Evolutionary conservation across 177 flowering plant species (phyloP).

Genomic region (Tripterygium wilfordii): DNA sequence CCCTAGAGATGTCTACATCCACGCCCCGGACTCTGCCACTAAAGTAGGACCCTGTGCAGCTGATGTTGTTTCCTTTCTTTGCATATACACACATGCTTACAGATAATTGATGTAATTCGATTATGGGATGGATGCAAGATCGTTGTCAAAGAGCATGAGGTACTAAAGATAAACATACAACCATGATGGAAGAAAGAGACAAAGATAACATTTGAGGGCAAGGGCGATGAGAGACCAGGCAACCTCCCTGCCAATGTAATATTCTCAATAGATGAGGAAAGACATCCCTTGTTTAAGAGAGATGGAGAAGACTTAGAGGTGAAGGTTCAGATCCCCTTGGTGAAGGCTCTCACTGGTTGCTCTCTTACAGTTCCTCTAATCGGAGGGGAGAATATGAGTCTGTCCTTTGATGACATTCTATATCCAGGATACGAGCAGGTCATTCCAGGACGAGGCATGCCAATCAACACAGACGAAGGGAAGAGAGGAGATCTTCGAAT

Average conservation of each 20-base stretch:
- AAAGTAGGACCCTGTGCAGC: too few species aligned
- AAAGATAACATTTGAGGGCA: conserved; percentile 64
- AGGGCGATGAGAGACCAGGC: conserved; percentile 61
- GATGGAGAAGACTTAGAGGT: conserved; percentile 47
- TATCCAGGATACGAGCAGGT: conserved; percentile 29
- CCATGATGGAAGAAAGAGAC: conserved; percentile 80
- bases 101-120: neutral
- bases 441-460: conserved; percentile 47
- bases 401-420: conserved; percentile 25
- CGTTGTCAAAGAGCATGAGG: conserved; percentile 51
- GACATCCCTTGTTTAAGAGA: conserved; percentile 45
- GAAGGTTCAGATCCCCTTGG: conserved; percentile 44
- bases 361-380: conserved; percentile 26
- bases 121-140: conserved; percentile 20
- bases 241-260: conserved; percentile 52
- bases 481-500: conserved; percentile 38
- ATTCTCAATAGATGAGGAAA: conserved; percentile 54
- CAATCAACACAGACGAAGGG: conserved; percentile 24
- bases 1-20: too few species aligned
- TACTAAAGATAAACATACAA: conserved; percentile 42
- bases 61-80: too few species aligned
- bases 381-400: conserved; percentile 27
- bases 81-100: too few species aligned
- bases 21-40: too few species aligned
- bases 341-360: conserved; percentile 53